Evolutionary conservation across 768 basidiomycete species (phyloP), one percentile per base, ranked within the genome.

Genomic region (Macrolepiota albuminosa): DNA sequence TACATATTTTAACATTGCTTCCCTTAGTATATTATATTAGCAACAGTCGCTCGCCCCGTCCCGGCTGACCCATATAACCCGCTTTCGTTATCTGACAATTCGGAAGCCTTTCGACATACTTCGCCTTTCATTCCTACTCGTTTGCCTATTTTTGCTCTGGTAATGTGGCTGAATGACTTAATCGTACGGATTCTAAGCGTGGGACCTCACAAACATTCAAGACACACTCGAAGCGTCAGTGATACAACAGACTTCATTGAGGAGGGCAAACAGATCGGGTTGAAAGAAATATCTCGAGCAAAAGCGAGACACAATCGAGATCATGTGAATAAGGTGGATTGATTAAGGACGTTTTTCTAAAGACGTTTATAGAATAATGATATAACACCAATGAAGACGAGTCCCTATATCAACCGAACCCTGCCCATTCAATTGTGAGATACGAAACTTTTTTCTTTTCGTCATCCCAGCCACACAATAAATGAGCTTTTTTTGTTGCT

Each of bases 401-500:
- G n/a, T 13, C 26, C 29, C 8, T 11, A 50, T 16, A 18, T 51
- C 24, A 90, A 64, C 93, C 93, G 66, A 95, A 95, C 11, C 91
- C 90, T 37, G 92, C 90, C 93, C 93, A 95, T 74, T 94, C 92
- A 60, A 95, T 82, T 51, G 89, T 89, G 57, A 89, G 79, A 74
- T 91, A 93, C 0, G 86, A 83, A 2, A 85, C 91, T 61, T 79
- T 73, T 45, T 81, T 77, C 66, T 77, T 84, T 53, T 78, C 79
- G 39, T 91, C 87, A 66, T 96, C 86, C 89, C 91, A 97, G 36
- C 87, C 85, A 66, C 94, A 97, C 3, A 98, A 74, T 34, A 98
- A 74, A 71, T 98, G 95, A 0, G 93, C 85, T 73, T 99, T 99
- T 73, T 98, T 98, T 9, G 97, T 98, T 11, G 91, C 97, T 4